Evolutionary conservation across 768 basidiomycete genomes (phyloP).

Genomic region (Trametes meyenii): DNA sequence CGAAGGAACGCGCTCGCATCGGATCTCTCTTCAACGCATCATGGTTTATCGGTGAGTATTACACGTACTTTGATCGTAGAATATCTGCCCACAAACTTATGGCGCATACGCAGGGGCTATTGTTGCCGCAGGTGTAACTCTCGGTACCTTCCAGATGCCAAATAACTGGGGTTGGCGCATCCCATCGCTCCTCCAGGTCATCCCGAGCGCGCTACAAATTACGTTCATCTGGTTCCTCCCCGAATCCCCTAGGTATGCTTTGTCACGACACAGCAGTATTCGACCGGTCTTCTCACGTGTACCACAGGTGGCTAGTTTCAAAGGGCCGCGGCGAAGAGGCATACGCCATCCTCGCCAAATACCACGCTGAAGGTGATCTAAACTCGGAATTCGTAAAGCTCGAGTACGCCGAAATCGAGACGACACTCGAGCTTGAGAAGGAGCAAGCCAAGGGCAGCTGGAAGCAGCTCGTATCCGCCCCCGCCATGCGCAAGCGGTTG

Average conservation of each 20-base stretch:
- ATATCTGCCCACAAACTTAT: neutral
- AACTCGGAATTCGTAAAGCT: conserved; percentile 58
- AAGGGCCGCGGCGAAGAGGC: conserved; percentile 71
- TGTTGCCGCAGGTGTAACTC: conserved; percentile 60
- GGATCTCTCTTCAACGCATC: conserved; percentile 67
- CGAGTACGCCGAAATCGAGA: conserved; percentile 56
- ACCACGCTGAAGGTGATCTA: conserved; percentile 62
- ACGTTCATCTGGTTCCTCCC: conserved; percentile 59
- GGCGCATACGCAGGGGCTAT: conserved; percentile 47
- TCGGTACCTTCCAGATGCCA: conserved; percentile 63
- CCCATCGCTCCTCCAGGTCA: conserved; percentile 60
- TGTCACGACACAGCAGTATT: conserved; percentile 20
- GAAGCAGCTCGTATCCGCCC: conserved; percentile 46
- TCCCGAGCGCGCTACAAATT: conserved; percentile 57
- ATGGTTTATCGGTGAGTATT: conserved; percentile 53
- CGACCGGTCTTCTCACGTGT: neutral
- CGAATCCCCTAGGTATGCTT: conserved; percentile 51
- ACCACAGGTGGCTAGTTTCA: conserved; percentile 54
- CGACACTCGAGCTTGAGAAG: conserved; percentile 54
- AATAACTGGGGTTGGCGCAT: conserved; percentile 73
- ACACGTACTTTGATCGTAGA: too few relatives aligned
- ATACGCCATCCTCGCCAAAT: conserved; percentile 54
- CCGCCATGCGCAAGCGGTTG: conserved; percentile 57
- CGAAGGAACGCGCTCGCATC: conserved; percentile 67
- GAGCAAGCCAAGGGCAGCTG: conserved; percentile 51